phyloP scores from a whole-genome alignment of 2,329 filamentous ascomycete species.

The Ascochyta rabiei region DNA sequence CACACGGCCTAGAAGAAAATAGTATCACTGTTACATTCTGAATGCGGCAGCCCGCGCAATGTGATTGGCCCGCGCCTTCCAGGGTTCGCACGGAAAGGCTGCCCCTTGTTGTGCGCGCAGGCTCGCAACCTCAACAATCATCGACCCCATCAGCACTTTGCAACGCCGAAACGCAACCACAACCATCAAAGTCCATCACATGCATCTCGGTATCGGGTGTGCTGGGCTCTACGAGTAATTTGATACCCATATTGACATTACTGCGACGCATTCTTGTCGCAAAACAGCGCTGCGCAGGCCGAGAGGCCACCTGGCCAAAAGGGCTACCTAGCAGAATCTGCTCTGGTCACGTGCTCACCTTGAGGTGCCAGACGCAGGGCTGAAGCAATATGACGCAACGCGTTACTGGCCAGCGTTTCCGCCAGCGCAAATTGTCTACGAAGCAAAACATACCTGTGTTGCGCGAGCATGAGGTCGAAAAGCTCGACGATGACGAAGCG shows the following conservation, averaged over 20 bases:
- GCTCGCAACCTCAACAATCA: slow-evolving; percentile 24
- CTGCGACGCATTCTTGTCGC: slow-evolving; percentile 36
- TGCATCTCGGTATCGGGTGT: slow-evolving; percentile 28
- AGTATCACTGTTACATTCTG: slow-evolving; percentile 4
- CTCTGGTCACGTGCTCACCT: slow-evolving; percentile 35
- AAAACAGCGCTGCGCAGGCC: slow-evolving; percentile 27
- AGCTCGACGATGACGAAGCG: slow-evolving; percentile 81
- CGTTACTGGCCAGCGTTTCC: slow-evolving; percentile 63
- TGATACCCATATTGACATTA: slow-evolving; percentile 39
- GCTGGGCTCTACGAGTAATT: slow-evolving; percentile 34
- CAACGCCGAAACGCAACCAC: slow-evolving; percentile 26
- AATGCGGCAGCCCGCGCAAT: slow-evolving; percentile 5
- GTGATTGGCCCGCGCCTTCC: slow-evolving; percentile 11
- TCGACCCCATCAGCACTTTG: slow-evolving; percentile 9
- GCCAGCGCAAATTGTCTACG: slow-evolving; percentile 89
- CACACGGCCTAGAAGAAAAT: background rate
- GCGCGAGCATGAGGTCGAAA: slow-evolving; percentile 88
- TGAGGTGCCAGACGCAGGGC: slow-evolving; percentile 14
- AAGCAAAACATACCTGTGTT: slow-evolving; percentile 88
- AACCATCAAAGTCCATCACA: slow-evolving; percentile 29
- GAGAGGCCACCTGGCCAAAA: slow-evolving; percentile 31
- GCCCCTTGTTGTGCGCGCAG: slow-evolving; percentile 19
- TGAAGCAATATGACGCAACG: slow-evolving; percentile 45
- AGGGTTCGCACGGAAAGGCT: slow-evolving; percentile 7
- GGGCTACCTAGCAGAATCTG: slow-evolving; percentile 29